phyloP scores from a whole-genome alignment of 2,329 filamentous ascomycete genomes.

The Colletotrichum siamense region DNA sequence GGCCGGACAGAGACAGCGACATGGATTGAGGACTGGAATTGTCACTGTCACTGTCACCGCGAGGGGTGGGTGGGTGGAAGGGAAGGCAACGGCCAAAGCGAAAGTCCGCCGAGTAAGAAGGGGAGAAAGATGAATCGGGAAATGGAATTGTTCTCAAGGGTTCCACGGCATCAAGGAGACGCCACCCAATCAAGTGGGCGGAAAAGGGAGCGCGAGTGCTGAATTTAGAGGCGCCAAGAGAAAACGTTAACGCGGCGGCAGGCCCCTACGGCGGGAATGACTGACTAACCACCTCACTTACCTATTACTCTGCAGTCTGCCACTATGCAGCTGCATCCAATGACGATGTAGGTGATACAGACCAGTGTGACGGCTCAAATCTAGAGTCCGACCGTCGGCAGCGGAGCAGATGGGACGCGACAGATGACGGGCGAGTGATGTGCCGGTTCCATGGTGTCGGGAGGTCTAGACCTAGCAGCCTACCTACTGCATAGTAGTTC shows the following conservation, averaged over 20 bases:
- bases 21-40: background rate
- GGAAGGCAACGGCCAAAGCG: background rate
- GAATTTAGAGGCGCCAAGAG: background rate
- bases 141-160: background rate
- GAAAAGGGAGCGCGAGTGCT: background rate
- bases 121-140: background rate
- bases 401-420: background rate
- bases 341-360: background rate
- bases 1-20: background rate
- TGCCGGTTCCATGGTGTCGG: slow-evolving; percentile 4
- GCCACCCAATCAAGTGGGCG: background rate
- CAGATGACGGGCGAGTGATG: background rate
- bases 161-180: background rate
- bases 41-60: background rate
- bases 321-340: background rate
- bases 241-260: background rate
- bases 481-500: too few species aligned
- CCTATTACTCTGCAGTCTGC: background rate
- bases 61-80: background rate
- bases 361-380: background rate
- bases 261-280: background rate
- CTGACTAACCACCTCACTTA: background rate
- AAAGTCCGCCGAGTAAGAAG: background rate
- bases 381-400: background rate
- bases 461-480: background rate